phyloP scores from a whole-genome alignment of 176 grass and related monocot species.

The maize (Zea mays) region DNA sequence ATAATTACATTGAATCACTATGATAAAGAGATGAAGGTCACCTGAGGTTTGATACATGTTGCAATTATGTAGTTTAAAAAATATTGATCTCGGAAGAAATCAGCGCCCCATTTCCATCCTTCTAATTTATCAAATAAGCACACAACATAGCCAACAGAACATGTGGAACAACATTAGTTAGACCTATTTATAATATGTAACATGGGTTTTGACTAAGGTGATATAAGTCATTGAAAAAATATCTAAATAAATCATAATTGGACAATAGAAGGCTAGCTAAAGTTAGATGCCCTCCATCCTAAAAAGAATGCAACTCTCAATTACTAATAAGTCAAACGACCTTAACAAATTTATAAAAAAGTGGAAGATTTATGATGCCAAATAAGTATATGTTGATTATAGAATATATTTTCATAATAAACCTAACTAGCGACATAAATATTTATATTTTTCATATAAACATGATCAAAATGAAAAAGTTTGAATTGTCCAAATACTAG shows the following conservation, averaged over 20 bases:
- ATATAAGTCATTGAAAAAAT: slow-evolving; percentile 1
- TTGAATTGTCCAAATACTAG: too few relatives aligned
- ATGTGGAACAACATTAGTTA: slow-evolving; percentile 14
- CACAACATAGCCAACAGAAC: slow-evolving; percentile 14
- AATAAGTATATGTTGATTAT: too few relatives aligned
- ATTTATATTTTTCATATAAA: too few relatives aligned
- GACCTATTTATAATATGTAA: slow-evolving; percentile 6
- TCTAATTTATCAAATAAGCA: slow-evolving; percentile 48
- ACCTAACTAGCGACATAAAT: too few relatives aligned
- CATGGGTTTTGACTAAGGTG: background rate
- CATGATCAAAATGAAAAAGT: too few relatives aligned
- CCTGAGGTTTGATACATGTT: slow-evolving; percentile 81
- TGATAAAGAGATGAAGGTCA: slow-evolving; percentile 32
- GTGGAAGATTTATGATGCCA: too few relatives aligned
- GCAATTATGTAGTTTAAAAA: slow-evolving; percentile 77
- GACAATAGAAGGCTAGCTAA: background rate
- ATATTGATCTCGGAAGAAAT: slow-evolving; percentile 72
- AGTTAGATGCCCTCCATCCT: too few relatives aligned
- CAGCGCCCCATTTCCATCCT: slow-evolving; percentile 68
- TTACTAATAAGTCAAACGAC: too few relatives aligned
- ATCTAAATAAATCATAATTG: slow-evolving; percentile 14
- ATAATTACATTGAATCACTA: slow-evolving; percentile 23
- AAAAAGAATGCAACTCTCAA: too few relatives aligned
- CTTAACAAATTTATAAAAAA: too few relatives aligned
- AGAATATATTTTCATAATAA: too few relatives aligned